These are phyloP conservation scores for Metschnikowia peoriensis DNA, from an alignment of 805 yeast genomes.

Conservation along the genomic window DNA sequence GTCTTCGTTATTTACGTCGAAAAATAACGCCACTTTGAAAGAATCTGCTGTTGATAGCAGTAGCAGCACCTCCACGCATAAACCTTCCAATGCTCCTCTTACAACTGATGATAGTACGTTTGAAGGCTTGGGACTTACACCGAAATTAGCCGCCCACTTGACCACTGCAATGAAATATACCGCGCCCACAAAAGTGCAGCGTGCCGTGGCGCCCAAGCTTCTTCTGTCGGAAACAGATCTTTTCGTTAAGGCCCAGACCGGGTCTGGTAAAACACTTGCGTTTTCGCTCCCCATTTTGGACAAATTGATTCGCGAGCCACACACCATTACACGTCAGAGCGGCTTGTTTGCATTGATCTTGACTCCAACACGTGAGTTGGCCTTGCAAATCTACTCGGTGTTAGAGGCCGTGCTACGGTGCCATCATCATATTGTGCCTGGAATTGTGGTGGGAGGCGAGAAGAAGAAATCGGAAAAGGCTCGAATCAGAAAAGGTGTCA, in stretches of 20 bases:
- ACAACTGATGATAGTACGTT: conserved; percentile 62
- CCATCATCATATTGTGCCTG: conserved; percentile 89
- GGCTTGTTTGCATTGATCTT: conserved; percentile 89
- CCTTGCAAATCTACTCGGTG: conserved; percentile 83
- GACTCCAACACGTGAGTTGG: conserved; percentile 94
- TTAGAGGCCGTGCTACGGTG: conserved; percentile 69
- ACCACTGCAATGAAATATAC: conserved; percentile 52
- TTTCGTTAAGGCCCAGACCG: conserved; percentile 95
- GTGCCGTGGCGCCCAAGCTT: conserved; percentile 69
- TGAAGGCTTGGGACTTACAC: conserved; percentile 65
- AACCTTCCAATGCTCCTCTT: conserved; percentile 86
- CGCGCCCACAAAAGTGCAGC: conserved; percentile 85
- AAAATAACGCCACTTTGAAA: conserved; percentile 48
- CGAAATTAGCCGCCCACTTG: conserved; percentile 51
- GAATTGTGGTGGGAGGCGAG: conserved; percentile 97
- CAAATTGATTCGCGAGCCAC: conserved; percentile 55
- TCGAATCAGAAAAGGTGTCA: conserved; percentile 90
- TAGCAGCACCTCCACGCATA: conserved; percentile 19
- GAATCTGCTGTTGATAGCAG: conserved; percentile 43
- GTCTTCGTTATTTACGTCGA: conserved; percentile 72
- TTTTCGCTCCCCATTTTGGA: conserved; percentile 82
- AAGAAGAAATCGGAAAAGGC: conserved; percentile 97
- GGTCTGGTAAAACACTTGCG: conserved; percentile 95
- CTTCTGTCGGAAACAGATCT: conserved; percentile 52
- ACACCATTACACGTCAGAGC: conserved; percentile 52